Evolutionary conservation across 805 yeast genomes (phyloP).

Genomic region (Ogataea minuta): DNA sequence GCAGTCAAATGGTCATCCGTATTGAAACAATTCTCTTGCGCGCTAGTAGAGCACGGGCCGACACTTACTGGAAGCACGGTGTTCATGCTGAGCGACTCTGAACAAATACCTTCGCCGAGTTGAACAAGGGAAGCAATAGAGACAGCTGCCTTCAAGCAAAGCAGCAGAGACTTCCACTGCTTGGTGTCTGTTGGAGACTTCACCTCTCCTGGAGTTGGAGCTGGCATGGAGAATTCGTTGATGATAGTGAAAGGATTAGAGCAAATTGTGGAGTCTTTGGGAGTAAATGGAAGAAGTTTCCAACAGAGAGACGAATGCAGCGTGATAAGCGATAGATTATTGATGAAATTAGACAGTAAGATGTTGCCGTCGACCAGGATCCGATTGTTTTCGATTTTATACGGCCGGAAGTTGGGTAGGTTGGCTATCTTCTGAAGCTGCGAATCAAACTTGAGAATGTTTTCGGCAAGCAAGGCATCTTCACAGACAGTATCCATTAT

Average conservation of each 20-base stretch:
- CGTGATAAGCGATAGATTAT: constrained; percentile 28
- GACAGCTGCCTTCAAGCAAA: constrained; percentile 31
- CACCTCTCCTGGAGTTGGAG: constrained; percentile 21
- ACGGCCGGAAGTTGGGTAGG: constrained; percentile 17
- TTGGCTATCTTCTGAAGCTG: constrained; percentile 25
- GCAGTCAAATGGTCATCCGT: constrained; percentile 16
- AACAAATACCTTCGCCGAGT: constrained; percentile 39
- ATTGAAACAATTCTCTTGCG: constrained; percentile 17
- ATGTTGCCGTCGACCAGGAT: constrained; percentile 36
- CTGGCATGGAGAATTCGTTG: constrained; percentile 25
- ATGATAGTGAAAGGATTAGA: constrained; percentile 25
- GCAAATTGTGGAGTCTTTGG: constrained; percentile 20
- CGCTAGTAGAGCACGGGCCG: constrained; percentile 25
- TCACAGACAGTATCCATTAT: constrained; percentile 34
- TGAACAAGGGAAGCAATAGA: constrained; percentile 37
- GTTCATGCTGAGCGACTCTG: constrained; percentile 14
- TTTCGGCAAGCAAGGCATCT: constrained; percentile 26
- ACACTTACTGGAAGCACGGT: constrained; percentile 20
- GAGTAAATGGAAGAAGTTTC: constrained; percentile 37
- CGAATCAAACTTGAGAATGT: constrained; percentile 26
- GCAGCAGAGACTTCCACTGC: constrained; percentile 34
- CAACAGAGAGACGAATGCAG: constrained; percentile 33
- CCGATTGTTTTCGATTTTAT: constrained; percentile 19
- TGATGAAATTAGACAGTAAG: constrained; percentile 34
- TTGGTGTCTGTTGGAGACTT: constrained; percentile 15